Evolutionary conservation across 306 rosid species (phyloP).

Genomic region (Lithocarpus polystachyus): DNA sequence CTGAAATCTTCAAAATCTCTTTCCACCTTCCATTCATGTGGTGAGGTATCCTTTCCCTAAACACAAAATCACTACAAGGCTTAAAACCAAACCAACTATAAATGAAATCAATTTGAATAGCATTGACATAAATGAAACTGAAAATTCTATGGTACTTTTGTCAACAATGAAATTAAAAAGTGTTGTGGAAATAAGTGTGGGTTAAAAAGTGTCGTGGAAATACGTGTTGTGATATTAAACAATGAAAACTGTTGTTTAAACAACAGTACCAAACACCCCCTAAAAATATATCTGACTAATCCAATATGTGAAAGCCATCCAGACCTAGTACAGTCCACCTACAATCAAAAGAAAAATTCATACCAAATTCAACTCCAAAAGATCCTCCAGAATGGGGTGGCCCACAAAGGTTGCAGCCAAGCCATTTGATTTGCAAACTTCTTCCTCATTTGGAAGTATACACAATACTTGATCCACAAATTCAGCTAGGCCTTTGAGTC

Average conservation of each 20-base stretch:
- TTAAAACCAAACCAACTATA: slow-evolving; percentile 19
- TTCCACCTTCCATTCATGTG: slow-evolving; percentile 47
- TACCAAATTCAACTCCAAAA: slow-evolving; percentile 56
- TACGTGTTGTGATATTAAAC: no score
- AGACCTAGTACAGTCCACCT: not conserved
- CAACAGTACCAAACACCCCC: no score
- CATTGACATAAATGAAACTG: not conserved
- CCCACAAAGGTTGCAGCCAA: slow-evolving; percentile 85
- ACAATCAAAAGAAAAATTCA: slow-evolving; percentile 4
- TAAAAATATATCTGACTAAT: not conserved
- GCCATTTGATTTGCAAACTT: slow-evolving; percentile 74
- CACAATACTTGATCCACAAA: slow-evolving; percentile 85
- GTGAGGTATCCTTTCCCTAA: slow-evolving; percentile 47
- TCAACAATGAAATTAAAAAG: not conserved
- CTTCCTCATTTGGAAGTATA: slow-evolving; percentile 88
- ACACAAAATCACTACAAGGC: slow-evolving; percentile 16
- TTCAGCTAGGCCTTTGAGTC: slow-evolving; percentile 64
- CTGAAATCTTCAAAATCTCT: slow-evolving; percentile 60
- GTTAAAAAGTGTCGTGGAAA: no score
- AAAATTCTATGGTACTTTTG: not conserved
- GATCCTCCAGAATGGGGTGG: slow-evolving; percentile 82
- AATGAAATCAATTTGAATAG: slow-evolving; percentile 10
- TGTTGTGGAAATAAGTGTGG: no score
- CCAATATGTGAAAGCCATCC: not conserved
- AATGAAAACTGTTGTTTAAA: no score